Percentiles rank a stretch among this genome's conserved stretches.
Evolutionary conservation across 179 eudicot species (phyloP).

Genomic region (Nepenthes alata): DNA sequence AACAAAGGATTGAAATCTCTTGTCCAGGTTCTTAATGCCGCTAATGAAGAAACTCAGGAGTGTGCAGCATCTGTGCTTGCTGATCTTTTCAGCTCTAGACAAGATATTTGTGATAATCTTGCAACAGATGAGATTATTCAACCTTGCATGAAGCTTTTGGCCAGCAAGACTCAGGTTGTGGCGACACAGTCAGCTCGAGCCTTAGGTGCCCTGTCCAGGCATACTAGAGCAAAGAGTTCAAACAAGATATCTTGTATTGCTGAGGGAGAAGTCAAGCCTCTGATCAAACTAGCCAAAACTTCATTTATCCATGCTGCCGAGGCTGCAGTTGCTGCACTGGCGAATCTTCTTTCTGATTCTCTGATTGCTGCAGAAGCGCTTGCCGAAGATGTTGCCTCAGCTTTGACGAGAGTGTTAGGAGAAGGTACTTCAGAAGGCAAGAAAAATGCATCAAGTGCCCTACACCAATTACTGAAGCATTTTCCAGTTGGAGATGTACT

Average conservation of each 20-base stretch:
- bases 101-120: slow-evolving; percentile 60
- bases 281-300: slow-evolving; percentile 61
- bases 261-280: slow-evolving; percentile 57
- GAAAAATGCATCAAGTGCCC: slow-evolving; percentile 55
- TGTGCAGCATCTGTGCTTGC: slow-evolving; percentile 71
- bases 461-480: slow-evolving; percentile 50
- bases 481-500: slow-evolving; percentile 52
- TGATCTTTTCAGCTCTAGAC: slow-evolving; percentile 53
- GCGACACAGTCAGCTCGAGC: slow-evolving; percentile 78
- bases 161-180: slow-evolving; percentile 57
- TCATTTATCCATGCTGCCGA: slow-evolving; percentile 53
- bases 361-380: slow-evolving; percentile 54
- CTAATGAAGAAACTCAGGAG: slow-evolving; percentile 58
- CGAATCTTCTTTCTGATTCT: slow-evolving; percentile 52
- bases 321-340: slow-evolving; percentile 63
- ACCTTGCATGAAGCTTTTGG: slow-evolving; percentile 70
- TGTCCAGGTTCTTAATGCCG: slow-evolving; percentile 50
- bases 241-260: slow-evolving; percentile 50
- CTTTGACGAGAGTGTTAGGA: slow-evolving; percentile 44
- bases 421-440: slow-evolving; percentile 65
- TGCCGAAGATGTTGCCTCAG: slow-evolving; percentile 57
- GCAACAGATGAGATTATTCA: slow-evolving; percentile 67
- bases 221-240: slow-evolving; percentile 32
- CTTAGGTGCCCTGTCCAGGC: slow-evolving; percentile 66
- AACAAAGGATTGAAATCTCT: slow-evolving; percentile 60